These are phyloP conservation scores for Panaeolus cyanescens DNA, from an alignment of 768 basidiomycete genomes.

Conservation along the genomic window DNA sequence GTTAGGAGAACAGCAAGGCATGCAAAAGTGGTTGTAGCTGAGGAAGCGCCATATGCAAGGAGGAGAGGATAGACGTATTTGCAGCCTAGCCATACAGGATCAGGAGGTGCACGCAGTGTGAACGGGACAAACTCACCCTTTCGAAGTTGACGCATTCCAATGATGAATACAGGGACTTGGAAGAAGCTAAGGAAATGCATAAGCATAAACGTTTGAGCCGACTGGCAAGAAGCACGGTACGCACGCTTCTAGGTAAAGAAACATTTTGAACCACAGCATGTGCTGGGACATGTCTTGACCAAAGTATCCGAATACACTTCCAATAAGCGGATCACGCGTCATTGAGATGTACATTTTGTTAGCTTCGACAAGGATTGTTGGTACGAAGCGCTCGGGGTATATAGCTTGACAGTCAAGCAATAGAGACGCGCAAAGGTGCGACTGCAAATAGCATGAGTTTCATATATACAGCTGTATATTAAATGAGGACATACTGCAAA, in stretches of 20 bases:
- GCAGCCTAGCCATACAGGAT: constrained; percentile 51
- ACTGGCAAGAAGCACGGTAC: constrained; percentile 16
- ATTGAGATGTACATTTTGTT: constrained; percentile 52
- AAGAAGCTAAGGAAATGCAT: constrained; percentile 44
- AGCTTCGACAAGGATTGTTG: constrained; percentile 44
- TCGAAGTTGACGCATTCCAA: constrained; percentile 66
- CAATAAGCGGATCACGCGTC: constrained; percentile 70
- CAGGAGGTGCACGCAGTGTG: background rate
- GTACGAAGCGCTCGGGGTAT: constrained; percentile 54
- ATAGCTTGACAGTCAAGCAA: constrained; percentile 72
- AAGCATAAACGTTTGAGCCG: background rate
- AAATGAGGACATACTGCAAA: constrained; percentile 43
- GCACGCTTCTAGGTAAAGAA: constrained; percentile 63
- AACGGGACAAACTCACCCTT: constrained; percentile 37
- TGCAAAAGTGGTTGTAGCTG: constrained; percentile 75
- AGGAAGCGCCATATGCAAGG: constrained; percentile 75
- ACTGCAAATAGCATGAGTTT: constrained; percentile 23
- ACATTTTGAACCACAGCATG: constrained; percentile 66
- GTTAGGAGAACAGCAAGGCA: constrained; percentile 64
- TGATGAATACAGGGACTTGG: constrained; percentile 76
- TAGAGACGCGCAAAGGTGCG: constrained; percentile 71
- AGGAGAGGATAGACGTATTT: constrained; percentile 61
- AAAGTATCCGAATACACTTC: constrained; percentile 46
- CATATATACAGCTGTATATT: background rate
- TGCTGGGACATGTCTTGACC: constrained; percentile 28